Base-by-base conservation (phyloP, 768 basidiomycete genomes). In the Austroboletus eburneus region DNA sequence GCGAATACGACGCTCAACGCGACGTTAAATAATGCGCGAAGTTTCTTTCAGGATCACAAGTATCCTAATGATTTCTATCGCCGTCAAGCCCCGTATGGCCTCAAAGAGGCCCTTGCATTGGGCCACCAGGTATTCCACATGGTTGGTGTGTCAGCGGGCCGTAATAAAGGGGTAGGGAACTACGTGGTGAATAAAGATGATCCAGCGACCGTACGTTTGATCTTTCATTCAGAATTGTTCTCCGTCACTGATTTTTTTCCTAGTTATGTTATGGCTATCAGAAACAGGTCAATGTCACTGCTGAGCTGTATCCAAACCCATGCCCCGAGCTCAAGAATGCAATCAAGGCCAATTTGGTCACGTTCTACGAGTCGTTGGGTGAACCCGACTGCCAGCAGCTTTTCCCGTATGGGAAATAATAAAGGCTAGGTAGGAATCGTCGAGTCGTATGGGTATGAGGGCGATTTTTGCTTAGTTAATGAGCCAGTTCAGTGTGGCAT, bases 301-400 rank as follows among this genome's bases (percentile, higher is more conserved):
- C 45, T 4, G 20, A 30, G 32, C 18, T 62, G 49, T 61, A 62
- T 42, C 60, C 60, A 3, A 21, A 62, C 12, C 59, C 60, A n/a
- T 49, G 43, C 2, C 3, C 50, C 7, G 51, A 61, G 2, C 60
- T 61, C 17, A 27, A 41, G 42, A 7, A 36, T 1, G 60, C 60
- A 33, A 62, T 62, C 49, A 59, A 51, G 37, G 49, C 40, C 30
- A 64, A 54, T 17, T 13, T 63, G 35, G 27, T n/a, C n/a, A n/a
- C n/a, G n/a, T n/a, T n/a, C n/a, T n/a, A n/a, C n/a, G n/a, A n/a
- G n/a, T n/a, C n/a, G 30, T 14, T 60, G 20, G 6, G 21, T 13
- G 36, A 62, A 2, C 32, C 52, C 6, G 36, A 4, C 9, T 60
- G 58, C 36, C 4, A 41, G 17, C 49, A 58, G 13, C n/a, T 50